Conservation (phyloP, 2,329 filamentous ascomycete species). For the Calonectria crousiana region DNA sequence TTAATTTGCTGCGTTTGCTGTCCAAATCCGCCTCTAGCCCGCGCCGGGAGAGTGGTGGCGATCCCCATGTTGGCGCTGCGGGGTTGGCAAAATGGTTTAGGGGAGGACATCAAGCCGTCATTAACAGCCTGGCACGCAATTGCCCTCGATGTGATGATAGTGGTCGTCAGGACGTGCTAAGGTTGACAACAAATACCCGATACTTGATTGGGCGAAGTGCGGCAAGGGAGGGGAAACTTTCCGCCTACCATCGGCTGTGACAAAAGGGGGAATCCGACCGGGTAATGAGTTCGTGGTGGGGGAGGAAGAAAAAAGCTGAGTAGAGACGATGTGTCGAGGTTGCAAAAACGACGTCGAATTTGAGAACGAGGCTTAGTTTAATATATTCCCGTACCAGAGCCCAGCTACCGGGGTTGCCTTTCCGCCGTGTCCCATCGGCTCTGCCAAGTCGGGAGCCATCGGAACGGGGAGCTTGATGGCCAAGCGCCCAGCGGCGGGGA, state of each 20-base stretch:
- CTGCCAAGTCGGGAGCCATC: constrained; percentile 34
- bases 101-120: background rate
- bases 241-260: background rate
- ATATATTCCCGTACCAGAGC: constrained; percentile 2
- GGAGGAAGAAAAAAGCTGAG: background rate
- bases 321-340: background rate
- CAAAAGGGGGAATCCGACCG: background rate
- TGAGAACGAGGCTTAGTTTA: constrained; percentile 13
- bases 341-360: background rate
- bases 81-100: background rate
- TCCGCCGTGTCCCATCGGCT: constrained; percentile 3
- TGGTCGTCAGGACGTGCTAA: background rate
- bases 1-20: background rate
- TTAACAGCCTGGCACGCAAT: constrained; percentile 22
- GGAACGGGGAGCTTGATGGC: constrained; percentile 26
- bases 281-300: background rate
- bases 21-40: background rate
- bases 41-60: background rate
- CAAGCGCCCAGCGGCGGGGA: background rate
- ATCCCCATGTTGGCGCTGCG: background rate
- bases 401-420: background rate
- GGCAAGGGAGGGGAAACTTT: background rate
- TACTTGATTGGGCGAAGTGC: background rate
- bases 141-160: constrained; percentile 30
- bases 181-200: background rate